A percentile compares a stretch with the other conserved stretches of the same genome.
These are phyloP conservation scores for Letharia lupina DNA, from an alignment of 495 filamentous ascomycete species.

Conservation along the genomic window DNA sequence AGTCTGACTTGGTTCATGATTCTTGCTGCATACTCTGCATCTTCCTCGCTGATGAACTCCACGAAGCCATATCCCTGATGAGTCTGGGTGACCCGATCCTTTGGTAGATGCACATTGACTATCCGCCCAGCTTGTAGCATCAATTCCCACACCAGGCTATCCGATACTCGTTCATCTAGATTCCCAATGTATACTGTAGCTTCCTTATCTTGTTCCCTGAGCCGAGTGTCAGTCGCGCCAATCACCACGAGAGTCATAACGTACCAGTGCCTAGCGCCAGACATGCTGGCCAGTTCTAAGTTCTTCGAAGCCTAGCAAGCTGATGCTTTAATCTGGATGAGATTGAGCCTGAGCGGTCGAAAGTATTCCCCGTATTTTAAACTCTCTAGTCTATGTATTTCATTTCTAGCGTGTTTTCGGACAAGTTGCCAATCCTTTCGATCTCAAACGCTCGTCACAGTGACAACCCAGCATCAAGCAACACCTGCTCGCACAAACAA, in stretches of 20 bases:
- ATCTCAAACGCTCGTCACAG: not conserved
- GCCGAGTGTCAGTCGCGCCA: conserved; percentile 13
- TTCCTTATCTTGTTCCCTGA: conserved; percentile 97
- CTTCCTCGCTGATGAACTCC: conserved; percentile 91
- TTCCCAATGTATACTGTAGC: conserved; percentile 98
- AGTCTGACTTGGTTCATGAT: conserved; percentile 94
- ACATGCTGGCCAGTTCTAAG: conserved; percentile 39
- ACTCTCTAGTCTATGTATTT: not conserved
- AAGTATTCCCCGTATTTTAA: not conserved
- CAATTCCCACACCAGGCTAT: conserved; percentile 89
- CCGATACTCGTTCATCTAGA: conserved; percentile 89
- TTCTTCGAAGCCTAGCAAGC: not conserved
- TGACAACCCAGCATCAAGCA: not conserved
- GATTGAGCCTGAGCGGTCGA: not conserved
- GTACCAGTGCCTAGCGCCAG: conserved; percentile 75
- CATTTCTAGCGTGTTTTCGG: conserved; percentile 6
- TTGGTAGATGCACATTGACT: conserved; percentile 93
- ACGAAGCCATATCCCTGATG: conserved; percentile 99
- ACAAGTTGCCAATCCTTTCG: not conserved
- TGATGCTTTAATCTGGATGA: not conserved
- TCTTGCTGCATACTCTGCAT: conserved; percentile 93
- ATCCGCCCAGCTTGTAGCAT: conserved; percentile 96
- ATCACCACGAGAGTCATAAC: conserved; percentile 12
- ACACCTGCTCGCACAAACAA: not conserved
- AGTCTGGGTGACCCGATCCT: conserved; percentile 90